phyloP scores from a whole-genome alignment of 176 grass and related monocot species.

The Neostapfia colusana region DNA sequence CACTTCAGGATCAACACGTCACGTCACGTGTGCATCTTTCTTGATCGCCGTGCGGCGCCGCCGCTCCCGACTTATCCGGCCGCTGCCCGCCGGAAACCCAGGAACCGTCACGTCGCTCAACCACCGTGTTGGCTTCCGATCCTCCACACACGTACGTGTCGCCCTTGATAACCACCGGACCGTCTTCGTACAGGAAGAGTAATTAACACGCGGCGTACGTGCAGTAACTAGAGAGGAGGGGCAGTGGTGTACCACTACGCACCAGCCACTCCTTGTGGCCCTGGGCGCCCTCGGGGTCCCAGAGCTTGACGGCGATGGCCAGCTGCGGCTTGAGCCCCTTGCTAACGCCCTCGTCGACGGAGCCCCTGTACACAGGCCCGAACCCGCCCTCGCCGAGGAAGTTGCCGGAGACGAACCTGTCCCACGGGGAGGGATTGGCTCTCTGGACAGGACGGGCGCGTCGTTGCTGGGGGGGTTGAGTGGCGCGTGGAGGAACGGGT shows the following conservation, averaged over 20 bases:
- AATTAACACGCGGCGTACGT: background rate
- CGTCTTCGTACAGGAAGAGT: background rate
- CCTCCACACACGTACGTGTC: background rate
- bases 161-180: background rate
- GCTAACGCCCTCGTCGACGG: slow-evolving; percentile 59
- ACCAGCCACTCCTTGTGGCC: slow-evolving; percentile 88
- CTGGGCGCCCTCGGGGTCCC: slow-evolving; percentile 69
- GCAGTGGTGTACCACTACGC: accelerated
- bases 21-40: background rate
- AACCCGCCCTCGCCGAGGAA: slow-evolving; percentile 79
- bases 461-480: too few relatives aligned
- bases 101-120: slow-evolving; percentile 47
- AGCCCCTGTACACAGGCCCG: slow-evolving; percentile 70
- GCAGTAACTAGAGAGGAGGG: background rate
- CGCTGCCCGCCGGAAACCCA: slow-evolving; percentile 36
- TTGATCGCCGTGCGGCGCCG: background rate
- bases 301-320: slow-evolving; percentile 72
- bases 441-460: too few relatives aligned
- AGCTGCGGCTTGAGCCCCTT: slow-evolving; percentile 50
- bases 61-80: slow-evolving; percentile 24
- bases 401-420: slow-evolving; percentile 57
- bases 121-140: slow-evolving; percentile 25
- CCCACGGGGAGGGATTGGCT: too few relatives aligned
- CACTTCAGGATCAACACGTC: background rate
- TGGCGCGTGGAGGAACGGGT: too few relatives aligned